Evolutionary conservation across 805 yeast genomes (phyloP).

Genomic region (Diddensiella santjacobensis): DNA sequence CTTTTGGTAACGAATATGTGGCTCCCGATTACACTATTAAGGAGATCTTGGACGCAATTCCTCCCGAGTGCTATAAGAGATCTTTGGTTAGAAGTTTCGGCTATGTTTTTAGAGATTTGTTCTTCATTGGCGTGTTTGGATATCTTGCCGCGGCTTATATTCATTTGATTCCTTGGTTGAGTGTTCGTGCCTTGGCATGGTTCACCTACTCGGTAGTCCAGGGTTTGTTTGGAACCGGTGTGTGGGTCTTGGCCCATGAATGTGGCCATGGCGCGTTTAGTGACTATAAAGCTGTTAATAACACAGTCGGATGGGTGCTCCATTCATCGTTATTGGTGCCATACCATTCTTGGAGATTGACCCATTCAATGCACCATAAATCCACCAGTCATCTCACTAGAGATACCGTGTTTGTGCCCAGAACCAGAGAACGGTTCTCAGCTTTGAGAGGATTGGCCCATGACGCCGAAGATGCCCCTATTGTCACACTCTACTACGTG

Average conservation of each 20-base stretch:
- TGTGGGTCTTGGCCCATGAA: slow-evolving; percentile 87
- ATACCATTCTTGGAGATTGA: slow-evolving; percentile 80
- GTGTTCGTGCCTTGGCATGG: slow-evolving; percentile 58
- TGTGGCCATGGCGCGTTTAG: slow-evolving; percentile 89
- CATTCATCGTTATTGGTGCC: slow-evolving; percentile 80
- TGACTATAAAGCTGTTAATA: slow-evolving; percentile 68
- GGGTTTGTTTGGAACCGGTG: slow-evolving; percentile 70
- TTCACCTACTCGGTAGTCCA: slow-evolving; percentile 47
- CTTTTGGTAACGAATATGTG: slow-evolving; percentile 61
- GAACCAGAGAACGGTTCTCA: slow-evolving; percentile 55
- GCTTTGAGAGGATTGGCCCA: slow-evolving; percentile 42
- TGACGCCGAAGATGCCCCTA: slow-evolving; percentile 69
- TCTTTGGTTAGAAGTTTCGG: slow-evolving; percentile 49
- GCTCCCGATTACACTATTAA: slow-evolving; percentile 76
- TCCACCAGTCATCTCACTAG: slow-evolving; percentile 79
- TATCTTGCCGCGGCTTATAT: slow-evolving; percentile 52
- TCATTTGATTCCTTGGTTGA: slow-evolving; percentile 43
- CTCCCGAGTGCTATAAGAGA: slow-evolving; percentile 70
- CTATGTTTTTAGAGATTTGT: slow-evolving; percentile 66
- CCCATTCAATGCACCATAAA: slow-evolving; percentile 87
- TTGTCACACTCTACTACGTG: slow-evolving; percentile 53
- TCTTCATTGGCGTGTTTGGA: slow-evolving; percentile 43
- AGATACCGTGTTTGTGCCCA: slow-evolving; percentile 84
- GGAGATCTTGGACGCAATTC: slow-evolving; percentile 69
- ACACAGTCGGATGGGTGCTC: slow-evolving; percentile 76